Conservation (phyloP, 768 basidiomycete species). For the Mycena galopus region DNA sequence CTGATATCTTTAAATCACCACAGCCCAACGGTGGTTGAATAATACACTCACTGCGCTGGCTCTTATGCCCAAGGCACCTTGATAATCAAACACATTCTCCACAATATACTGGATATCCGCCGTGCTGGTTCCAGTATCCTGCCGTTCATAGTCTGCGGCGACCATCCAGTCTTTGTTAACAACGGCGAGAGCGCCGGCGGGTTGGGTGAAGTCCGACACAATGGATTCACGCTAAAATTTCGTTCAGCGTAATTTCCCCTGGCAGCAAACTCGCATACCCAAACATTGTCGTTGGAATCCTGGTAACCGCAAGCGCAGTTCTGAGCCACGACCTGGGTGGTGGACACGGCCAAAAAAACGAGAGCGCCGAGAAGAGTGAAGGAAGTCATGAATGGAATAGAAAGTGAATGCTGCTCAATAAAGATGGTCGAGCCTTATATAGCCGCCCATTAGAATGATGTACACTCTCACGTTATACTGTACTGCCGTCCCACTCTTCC, state of each 20-base stretch:
- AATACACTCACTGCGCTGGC: slow-evolving; percentile 29
- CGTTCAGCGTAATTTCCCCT: not conserved
- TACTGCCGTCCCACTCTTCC: too few relatives aligned
- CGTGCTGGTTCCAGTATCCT: slow-evolving; percentile 14
- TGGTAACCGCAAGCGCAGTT: slow-evolving; percentile 34
- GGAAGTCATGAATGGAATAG: not conserved
- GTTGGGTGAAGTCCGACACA: slow-evolving; percentile 29
- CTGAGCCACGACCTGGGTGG: slow-evolving; percentile 16
- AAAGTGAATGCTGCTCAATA: too few relatives aligned
- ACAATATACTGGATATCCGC: slow-evolving; percentile 33
- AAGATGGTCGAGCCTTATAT: too few relatives aligned
- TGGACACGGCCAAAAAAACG: not conserved
- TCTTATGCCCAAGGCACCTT: slow-evolving; percentile 29
- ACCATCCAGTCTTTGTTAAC: slow-evolving; percentile 31
- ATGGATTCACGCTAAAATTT: slow-evolving; percentile 27
- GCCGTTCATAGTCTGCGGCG: slow-evolving; percentile 24
- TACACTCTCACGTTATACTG: too few relatives aligned
- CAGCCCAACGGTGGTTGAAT: not conserved
- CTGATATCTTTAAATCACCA: not conserved
- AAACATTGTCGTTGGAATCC: slow-evolving; percentile 32
- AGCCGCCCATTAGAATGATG: too few relatives aligned
- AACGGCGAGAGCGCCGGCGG: slow-evolving; percentile 29
- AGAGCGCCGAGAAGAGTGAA: slow-evolving; percentile 2
- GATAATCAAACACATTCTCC: slow-evolving; percentile 25
- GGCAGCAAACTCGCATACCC: slow-evolving; percentile 8